Evolutionary conservation across 2,329 filamentous ascomycete genomes (phyloP), one percentile per base, ranked within the genome.

Genomic region (Bipolaris zeicola): DNA sequence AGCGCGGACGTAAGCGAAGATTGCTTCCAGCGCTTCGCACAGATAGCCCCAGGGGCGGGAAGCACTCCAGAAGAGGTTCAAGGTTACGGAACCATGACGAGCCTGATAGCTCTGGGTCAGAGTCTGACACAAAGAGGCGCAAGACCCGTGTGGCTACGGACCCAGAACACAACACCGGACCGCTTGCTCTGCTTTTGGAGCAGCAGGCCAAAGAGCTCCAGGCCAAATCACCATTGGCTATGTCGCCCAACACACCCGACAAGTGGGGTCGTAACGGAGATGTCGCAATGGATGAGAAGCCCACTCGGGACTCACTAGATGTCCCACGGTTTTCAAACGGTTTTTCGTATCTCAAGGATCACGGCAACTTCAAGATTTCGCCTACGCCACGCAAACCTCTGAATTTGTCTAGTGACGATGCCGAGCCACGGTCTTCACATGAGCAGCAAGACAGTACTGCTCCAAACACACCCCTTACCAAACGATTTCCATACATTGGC

Each of bases 91-190:
- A 72, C 6, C 61, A 62, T 7, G 73, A 67, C 18, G 62, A 68
- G 41, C 69, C 69, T 2, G 70, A 73, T 31, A 66, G 69, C 1
- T 77, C 75, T 10, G 73, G 68, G 24, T 76, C 71, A 3, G 73
- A 81, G 16, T 80, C 84, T 45, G 81, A 81, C 43, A 81, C 82
- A n/a, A 77, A 83, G 33, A 67, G 69, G 63, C 57, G 80, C 45
- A 80, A 83, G 28, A 81, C 82, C 47, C 81, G 79, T 50, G 79
- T 80, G 10, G 87, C 85, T 8, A 63, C 60, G 14, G 72, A 76
- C 13, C 65, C 69, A 14, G 73, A 77, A 14, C 73, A 78, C 49
- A 81, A 82, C 47, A 79, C 74, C 18, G 80, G 79, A 6, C 79
- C 81, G 5, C 69, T 83, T 20, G 77, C 79, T 50, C 67, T 77